Base-by-base conservation (phyloP, 495 filamentous ascomycete species). In the Hypoxylon lienhwacheense region DNA sequence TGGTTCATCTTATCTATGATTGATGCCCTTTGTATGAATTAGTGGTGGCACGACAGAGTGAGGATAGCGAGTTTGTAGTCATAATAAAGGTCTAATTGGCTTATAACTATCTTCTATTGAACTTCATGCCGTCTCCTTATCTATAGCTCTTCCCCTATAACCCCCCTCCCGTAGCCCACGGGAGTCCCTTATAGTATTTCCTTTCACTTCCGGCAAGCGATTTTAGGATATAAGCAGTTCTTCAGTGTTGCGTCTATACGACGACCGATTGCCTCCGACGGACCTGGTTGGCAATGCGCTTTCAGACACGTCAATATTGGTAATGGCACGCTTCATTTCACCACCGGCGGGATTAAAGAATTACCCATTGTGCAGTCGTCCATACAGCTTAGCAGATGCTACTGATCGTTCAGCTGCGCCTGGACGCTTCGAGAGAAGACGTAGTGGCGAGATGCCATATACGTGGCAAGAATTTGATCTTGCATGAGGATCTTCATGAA, bases 381-480 rank as follows among this genome's bases (percentile, higher is more conserved):
- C 7, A 44, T 39, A 37, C 32, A 40, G 37, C 45, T 22, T 11
- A 49, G 6, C 31, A 19, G 16, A 25, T 40, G 11, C 20, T 25
- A 14, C 25, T 44, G 36, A 29, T 39, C 24, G 20, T 16, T 26
- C 32, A 7, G 15, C 19, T 45, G 24, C 10, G 29, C 26, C 21
- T 21, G 49, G 24, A 8, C 24, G 44, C 22, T 33, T 31, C 16
- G 20, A 45, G 32, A 19, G 16, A 31, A 22, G 28, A 47, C 20
- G 21, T 37, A 32, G 49, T 41, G 36, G 44, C 39, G 31, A 55
- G 35, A 32, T 25, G 24, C 29, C 19, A 41, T 53, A 51, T 55
- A 61, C 52, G 58, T 61, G 58, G 58, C 41, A 47, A 61, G 46
- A 32, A 53, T 48, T n/a, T n/a, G 58, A 53, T 61, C 52, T 61